Evolutionary conservation across 108 stramenopile species (phyloP), one percentile per base, ranked within the genome.

Genomic region (Cyclotella sp.): DNA sequence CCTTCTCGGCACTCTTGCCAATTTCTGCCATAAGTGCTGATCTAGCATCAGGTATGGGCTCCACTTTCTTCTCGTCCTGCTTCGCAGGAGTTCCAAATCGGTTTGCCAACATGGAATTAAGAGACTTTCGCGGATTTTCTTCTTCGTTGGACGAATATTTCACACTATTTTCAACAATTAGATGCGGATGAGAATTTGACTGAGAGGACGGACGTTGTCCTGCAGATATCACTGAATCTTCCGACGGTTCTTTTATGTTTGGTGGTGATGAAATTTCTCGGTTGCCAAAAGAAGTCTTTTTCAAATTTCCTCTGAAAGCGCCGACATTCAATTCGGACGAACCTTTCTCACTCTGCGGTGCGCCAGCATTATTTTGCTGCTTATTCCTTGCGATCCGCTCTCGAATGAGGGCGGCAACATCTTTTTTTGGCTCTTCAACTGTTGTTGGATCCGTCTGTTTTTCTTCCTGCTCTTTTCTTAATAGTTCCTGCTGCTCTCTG

Each of bases 401-500:
- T 22, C 87, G 76, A 61, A 92, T 90, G 11, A 92, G 73, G 15
- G 85, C 41, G 27, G 91, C 91, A 12, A 92, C 89, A 78, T 92
- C 89, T 30, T 76, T 84, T 63, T 81, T 80, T 12, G 86, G 86
- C 9, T 54, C 57, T 59, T 66, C 62, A 12, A 54, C 30, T 51
- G 60, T n/a, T 51, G 60, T n/a, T 40, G 63, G 13, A 5, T 7
- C 11, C 0, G n/a, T 42, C 24, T 64, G 58, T 46, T 82, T 42
- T 39, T 59, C 49, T 68, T 63, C 55, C 28, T 73, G 65, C 12
- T 72, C 41, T 29, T 47, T 12, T 16, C 57, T 77, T 39, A 57
- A 27, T 10, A 81, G 34, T 34, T 86, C 82, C n/a, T 58, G 77
- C 21, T 59, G 57, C 66, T 86, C 78, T 49, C 61, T 61, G 46